Evolutionary conservation across 257 asterid species (phyloP), one percentile per base, ranked within the genome.

Genomic region (Hygrophila difformis): DNA sequence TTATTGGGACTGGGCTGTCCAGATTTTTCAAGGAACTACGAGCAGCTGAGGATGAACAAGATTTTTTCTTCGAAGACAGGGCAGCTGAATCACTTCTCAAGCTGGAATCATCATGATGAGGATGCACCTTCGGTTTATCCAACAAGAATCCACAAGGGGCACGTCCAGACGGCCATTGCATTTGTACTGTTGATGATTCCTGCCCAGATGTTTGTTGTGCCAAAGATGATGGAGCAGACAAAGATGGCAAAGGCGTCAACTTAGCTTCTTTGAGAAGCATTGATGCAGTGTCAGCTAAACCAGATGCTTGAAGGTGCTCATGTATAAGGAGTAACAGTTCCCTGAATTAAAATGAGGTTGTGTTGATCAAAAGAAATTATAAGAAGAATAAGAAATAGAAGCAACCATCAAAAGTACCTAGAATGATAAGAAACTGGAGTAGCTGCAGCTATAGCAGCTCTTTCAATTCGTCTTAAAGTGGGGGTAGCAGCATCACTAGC

Each of bases 401-500:
- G 55, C 35, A 50, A 53, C 51, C 37, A 57, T 36, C 14, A 34
- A 50, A 51, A 49, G 26, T 74, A 81, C 99, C 95, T 80, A 50
- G 97, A 59, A 69, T 91, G 82, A 62, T 91, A 91, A 53, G 99
- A 77, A 57, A 91, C 83, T 29, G 95, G 99, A 56, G 99, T 91
- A 39, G 99, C 99, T 31, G 99, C 96, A 63, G 99, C 96, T 56
- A 91, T 82, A 53, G 99, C 96, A 70, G 93, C 99, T 66, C 99
- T 78, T 66, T 91, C 99, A 43, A 91, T 91, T 48, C 99, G 99
- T 78, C 95, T 76, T 64, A 91, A 56, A 40, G 99, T 82, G 11
- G 99, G 99, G 41, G 89, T 86, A 60, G 99, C 81, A 18, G 97
- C 99, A 76, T 91, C 99, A 38, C 93, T 77, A 28, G 99, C 99